Conservation (phyloP, 768 basidiomycete genomes). For the Xerocomellus chrysenteron region DNA sequence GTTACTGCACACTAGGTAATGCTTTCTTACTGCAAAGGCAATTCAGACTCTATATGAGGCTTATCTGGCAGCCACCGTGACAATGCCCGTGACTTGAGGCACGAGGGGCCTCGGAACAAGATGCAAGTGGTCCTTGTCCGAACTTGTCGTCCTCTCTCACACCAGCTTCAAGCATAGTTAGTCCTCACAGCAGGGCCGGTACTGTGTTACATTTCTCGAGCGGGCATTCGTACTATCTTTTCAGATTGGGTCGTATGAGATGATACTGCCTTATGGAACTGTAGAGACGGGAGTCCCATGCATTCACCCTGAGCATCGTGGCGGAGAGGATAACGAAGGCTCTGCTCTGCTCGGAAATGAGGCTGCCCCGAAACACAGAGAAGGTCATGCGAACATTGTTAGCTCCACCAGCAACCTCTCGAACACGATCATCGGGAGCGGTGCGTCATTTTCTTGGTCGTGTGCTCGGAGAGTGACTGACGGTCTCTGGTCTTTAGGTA, state of each 20-base stretch:
- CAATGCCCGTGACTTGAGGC: neutral
- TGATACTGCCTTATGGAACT: slow-evolving; percentile 72
- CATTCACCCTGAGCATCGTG: slow-evolving; percentile 4
- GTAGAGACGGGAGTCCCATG: slow-evolving; percentile 37
- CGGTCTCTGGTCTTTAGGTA: slow-evolving; percentile 46
- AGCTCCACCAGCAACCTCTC: slow-evolving; percentile 78
- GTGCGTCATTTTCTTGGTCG: slow-evolving; percentile 39
- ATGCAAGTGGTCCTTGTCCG: too few relatives aligned
- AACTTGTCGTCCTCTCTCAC: neutral
- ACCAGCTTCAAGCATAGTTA: neutral
- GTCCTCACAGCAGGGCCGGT: neutral
- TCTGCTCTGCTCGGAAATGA: slow-evolving; percentile 59
- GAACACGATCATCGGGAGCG: slow-evolving; percentile 92
- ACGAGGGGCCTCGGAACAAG: neutral
- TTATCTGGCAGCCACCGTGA: neutral
- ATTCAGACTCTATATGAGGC: too few relatives aligned
- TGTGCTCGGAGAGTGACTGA: neutral
- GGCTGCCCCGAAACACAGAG: slow-evolving; percentile 31
- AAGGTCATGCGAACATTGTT: slow-evolving; percentile 67
- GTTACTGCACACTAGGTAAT: neutral
- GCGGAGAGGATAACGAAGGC: slow-evolving; percentile 43
- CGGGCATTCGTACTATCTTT: neutral
- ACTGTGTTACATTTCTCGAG: neutral
- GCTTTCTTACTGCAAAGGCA: neutral
- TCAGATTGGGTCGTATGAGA: slow-evolving; percentile 45